Conservation (phyloP, 129 eudicot genomes). For the Centella asiatica region DNA sequence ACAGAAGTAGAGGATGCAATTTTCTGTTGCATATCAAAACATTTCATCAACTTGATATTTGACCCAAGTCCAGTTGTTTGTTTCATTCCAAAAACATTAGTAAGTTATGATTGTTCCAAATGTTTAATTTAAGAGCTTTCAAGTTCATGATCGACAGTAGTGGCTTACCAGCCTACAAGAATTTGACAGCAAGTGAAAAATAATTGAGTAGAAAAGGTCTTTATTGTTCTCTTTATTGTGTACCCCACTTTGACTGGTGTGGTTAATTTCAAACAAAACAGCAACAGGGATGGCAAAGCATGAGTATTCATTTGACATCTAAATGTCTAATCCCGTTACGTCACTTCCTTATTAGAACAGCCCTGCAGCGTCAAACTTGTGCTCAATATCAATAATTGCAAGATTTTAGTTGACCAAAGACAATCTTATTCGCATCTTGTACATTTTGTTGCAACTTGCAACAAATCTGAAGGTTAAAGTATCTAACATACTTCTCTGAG, state of each 20-base stretch:
- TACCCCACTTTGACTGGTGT: constrained; percentile 3
- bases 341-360: neutral
- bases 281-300: neutral
- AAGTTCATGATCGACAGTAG: neutral
- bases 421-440: too few relatives aligned
- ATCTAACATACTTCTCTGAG: too few relatives aligned
- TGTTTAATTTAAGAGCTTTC: neutral
- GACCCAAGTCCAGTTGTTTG: too few relatives aligned
- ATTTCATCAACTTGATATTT: too few relatives aligned
- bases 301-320: neutral
- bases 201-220: neutral
- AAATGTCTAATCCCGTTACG: neutral
- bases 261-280: neutral
- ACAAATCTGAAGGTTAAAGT: too few relatives aligned
- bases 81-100: too few relatives aligned
- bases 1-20: too few relatives aligned
- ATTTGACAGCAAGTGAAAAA: neutral
- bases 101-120: neutral
- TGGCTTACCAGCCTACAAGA: neutral
- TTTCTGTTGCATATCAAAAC: too few relatives aligned
- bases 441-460: too few relatives aligned
- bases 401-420: too few relatives aligned
- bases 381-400: too few relatives aligned
- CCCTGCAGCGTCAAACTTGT: neutral
- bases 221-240: neutral